Conservation (phyloP, 306 rosid species). For the Glycine tomentella region DNA sequence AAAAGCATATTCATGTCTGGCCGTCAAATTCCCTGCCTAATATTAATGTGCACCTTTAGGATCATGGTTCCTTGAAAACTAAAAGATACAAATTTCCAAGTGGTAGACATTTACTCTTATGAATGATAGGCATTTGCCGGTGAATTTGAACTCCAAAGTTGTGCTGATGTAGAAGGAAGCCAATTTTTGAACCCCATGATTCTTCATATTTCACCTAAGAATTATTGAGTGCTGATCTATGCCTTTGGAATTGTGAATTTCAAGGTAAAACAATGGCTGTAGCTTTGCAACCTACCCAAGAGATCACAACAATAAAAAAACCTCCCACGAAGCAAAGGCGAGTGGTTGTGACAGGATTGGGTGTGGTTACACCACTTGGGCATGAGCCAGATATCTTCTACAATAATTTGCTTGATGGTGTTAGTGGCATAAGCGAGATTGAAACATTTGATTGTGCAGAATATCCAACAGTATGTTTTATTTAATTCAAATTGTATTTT, state of each 20-base stretch:
- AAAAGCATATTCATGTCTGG: background rate
- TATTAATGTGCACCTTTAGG: slow-evolving; percentile 16
- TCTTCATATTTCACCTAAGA: slow-evolving; percentile 25
- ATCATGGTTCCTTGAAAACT: slow-evolving; percentile 7
- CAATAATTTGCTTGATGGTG: slow-evolving; percentile 90
- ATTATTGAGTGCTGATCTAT: slow-evolving; percentile 40
- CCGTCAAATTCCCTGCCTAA: background rate
- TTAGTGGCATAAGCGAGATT: slow-evolving; percentile 94
- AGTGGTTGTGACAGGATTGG: slow-evolving; percentile 97
- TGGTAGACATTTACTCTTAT: slow-evolving; percentile 20
- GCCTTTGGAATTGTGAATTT: slow-evolving; percentile 40
- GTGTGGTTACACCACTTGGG: slow-evolving; percentile 93
- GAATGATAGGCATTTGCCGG: slow-evolving; percentile 17
- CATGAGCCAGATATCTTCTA: slow-evolving; percentile 90
- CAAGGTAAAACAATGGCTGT: slow-evolving; percentile 79
- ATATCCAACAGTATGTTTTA: slow-evolving; percentile 78
- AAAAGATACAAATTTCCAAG: background rate
- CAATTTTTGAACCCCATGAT: slow-evolving; percentile 16
- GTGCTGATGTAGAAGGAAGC: slow-evolving; percentile 23
- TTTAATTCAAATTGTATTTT: slow-evolving; percentile 38
- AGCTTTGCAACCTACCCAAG: slow-evolving; percentile 83
- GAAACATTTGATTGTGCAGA: slow-evolving; percentile 96
- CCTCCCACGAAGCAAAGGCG: slow-evolving; percentile 81
- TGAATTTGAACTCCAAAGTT: slow-evolving; percentile 31
- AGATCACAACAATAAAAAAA: slow-evolving; percentile 67